A percentile compares a stretch with the other conserved stretches of the same genome.
phyloP scores from a whole-genome alignment of 2,329 filamentous ascomycete genomes.

The Emergomyces orientalis region DNA sequence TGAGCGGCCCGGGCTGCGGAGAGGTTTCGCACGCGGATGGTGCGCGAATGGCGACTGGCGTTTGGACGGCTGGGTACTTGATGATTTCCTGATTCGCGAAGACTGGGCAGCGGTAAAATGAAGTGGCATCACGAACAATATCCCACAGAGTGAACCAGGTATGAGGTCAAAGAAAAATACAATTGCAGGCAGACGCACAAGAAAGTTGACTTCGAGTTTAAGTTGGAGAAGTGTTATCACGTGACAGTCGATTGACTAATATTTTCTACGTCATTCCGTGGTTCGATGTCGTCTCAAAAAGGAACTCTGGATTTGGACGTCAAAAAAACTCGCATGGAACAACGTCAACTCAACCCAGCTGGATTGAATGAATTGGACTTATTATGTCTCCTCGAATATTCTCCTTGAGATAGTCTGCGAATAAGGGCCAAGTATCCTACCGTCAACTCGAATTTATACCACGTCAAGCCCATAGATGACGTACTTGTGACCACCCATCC shows the following conservation, averaged over 20 bases:
- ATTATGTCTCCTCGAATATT: background rate
- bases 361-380: background rate
- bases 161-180: background rate
- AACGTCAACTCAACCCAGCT: background rate
- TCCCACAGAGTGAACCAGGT: background rate
- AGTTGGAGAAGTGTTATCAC: no score
- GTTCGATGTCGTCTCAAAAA: no score
- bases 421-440: background rate
- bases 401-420: background rate
- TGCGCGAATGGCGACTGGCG: conserved; percentile 35
- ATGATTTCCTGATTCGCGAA: conserved; percentile 37
- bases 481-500: conserved; percentile 2
- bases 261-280: no score
- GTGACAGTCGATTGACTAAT: no score
- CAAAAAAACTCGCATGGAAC: no score
- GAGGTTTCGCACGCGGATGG: conserved; percentile 34
- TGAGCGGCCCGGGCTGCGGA: background rate
- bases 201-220: no score
- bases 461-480: background rate
- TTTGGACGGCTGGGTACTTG: conserved; percentile 21
- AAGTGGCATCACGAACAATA: conserved; percentile 33
- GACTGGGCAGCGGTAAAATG: conserved; percentile 41
- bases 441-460: background rate
- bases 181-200: no score
- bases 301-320: no score